Conservation (phyloP, 495 filamentous ascomycete species). For the Penicillium salamii region DNA sequence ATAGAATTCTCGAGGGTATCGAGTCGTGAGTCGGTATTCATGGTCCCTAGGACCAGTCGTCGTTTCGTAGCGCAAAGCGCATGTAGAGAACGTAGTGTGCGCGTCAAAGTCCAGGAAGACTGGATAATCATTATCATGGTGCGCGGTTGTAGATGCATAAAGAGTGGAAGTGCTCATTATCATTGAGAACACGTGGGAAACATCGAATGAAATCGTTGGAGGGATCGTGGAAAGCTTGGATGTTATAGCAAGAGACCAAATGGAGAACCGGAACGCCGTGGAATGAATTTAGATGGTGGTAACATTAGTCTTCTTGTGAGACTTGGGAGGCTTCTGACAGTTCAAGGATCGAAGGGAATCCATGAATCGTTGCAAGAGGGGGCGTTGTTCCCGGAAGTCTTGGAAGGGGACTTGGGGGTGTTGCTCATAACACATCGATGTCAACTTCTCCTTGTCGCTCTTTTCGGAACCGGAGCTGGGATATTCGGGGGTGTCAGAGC, state of each 20-base stretch:
- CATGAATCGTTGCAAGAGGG: conserved; percentile 34
- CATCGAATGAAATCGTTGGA: conserved; percentile 11
- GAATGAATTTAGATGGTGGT: conserved; percentile 16
- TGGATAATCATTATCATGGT: conserved; percentile 18
- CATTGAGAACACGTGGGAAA: conserved; percentile 11
- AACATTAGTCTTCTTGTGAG: conserved; percentile 20
- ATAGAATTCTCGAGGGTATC: conserved; percentile 8
- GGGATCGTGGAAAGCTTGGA: conserved; percentile 8
- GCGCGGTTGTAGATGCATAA: conserved; percentile 1
- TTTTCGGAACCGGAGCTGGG: conserved; percentile 6
- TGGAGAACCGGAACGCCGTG: conserved; percentile 13
- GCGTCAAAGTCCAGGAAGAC: conserved; percentile 1
- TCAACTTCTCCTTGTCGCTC: conserved; percentile 27
- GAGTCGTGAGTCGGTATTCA: conserved; percentile 6
- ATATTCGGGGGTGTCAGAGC: conserved; percentile 29
- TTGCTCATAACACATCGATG: conserved; percentile 39
- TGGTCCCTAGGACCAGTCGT: conserved; percentile 4
- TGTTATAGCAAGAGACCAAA: conserved; percentile 2
- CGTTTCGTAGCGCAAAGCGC: conserved; percentile 7
- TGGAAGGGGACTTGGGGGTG: conserved; percentile 20
- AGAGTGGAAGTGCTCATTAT: conserved; percentile 16
- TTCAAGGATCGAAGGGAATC: conserved; percentile 34
- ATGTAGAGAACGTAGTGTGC: conserved; percentile 2
- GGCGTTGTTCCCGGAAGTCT: conserved; percentile 20
- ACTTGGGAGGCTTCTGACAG: conserved; percentile 22